phyloP scores from a whole-genome alignment of 306 rosid genomes.

The Cucurbita ficifolia region DNA sequence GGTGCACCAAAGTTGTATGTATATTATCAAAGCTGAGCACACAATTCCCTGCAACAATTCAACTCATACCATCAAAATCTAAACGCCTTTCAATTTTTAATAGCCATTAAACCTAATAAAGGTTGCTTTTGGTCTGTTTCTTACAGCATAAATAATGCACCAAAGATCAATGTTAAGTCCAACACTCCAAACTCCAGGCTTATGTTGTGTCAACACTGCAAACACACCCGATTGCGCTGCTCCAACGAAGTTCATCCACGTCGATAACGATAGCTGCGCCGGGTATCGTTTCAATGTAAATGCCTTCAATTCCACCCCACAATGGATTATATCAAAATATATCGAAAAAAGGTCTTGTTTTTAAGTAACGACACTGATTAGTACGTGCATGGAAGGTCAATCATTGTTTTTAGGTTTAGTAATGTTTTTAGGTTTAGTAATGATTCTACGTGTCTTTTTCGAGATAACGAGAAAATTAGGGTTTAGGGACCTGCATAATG shows the following conservation, averaged over 20 bases:
- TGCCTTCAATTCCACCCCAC: conserved; percentile 22
- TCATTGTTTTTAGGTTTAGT: too few species aligned
- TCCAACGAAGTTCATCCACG: conserved; percentile 68
- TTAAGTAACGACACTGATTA: too few species aligned
- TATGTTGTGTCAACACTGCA: conserved; percentile 29
- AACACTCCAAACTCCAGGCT: conserved; percentile 46
- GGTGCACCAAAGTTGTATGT: conserved; percentile 66
- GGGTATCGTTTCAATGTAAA: conserved; percentile 67
- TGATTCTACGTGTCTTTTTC: too few species aligned
- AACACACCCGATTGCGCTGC: conserved; percentile 67
- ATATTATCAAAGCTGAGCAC: conserved; percentile 30
- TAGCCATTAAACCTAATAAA: not conserved
- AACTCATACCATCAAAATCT: not conserved
- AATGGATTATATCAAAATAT: not conserved
- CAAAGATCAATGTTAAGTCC: conserved; percentile 59
- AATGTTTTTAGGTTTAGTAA: too few species aligned
- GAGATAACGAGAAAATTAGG: not conserved
- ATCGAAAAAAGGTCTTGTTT: not conserved
- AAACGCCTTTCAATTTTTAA: not conserved
- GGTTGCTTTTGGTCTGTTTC: not conserved
- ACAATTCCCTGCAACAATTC: conserved; percentile 45
- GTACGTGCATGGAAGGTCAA: too few species aligned
- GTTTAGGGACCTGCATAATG: conserved; percentile 60
- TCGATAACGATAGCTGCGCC: conserved; percentile 56
- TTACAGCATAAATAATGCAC: conserved; percentile 57